These are phyloP conservation scores for Ceratobasidium papillatum DNA, from an alignment of 1,284 basidiomycete genomes.

Conservation along the genomic window DNA sequence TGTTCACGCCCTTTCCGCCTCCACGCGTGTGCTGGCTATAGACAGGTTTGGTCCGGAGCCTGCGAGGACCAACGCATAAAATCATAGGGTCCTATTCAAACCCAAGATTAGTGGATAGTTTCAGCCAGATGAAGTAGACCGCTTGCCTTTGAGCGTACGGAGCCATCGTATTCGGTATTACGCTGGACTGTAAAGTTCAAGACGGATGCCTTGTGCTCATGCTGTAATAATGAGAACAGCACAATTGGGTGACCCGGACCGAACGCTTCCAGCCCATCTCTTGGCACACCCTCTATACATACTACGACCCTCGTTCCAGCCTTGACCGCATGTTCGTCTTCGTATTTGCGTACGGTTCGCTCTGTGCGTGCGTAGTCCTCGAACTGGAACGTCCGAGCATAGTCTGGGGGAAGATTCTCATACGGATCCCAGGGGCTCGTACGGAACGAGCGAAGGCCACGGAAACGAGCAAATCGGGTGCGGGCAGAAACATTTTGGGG, in stretches of 20 bases:
- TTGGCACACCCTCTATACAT: slow-evolving; percentile 75
- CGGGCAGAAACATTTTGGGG: slow-evolving; percentile 87
- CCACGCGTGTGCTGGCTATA: slow-evolving; percentile 93
- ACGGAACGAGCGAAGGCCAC: slow-evolving; percentile 91
- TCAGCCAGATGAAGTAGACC: neutral
- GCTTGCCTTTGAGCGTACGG: slow-evolving; percentile 87
- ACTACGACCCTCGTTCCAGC: slow-evolving; percentile 82
- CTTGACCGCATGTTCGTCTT: slow-evolving; percentile 74
- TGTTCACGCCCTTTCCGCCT: slow-evolving; percentile 90
- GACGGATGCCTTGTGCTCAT: slow-evolving; percentile 96
- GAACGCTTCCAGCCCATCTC: slow-evolving; percentile 55
- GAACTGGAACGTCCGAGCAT: slow-evolving; percentile 96
- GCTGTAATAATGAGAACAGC: slow-evolving; percentile 86
- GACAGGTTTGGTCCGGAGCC: slow-evolving; percentile 84
- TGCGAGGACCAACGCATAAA: slow-evolving; percentile 87
- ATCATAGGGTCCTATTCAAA: slow-evolving; percentile 80
- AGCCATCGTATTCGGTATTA: slow-evolving; percentile 92
- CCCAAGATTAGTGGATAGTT: neutral
- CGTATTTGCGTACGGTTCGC: slow-evolving; percentile 72
- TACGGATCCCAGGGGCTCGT: slow-evolving; percentile 98
- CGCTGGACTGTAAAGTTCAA: slow-evolving; percentile 93
- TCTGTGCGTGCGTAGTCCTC: slow-evolving; percentile 93
- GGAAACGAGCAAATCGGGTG: slow-evolving; percentile 90
- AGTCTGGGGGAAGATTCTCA: slow-evolving; percentile 94
- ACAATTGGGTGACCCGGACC: slow-evolving; percentile 65